phyloP scores from a whole-genome alignment of 179 eudicot species.

The Spinacia oleracea region DNA sequence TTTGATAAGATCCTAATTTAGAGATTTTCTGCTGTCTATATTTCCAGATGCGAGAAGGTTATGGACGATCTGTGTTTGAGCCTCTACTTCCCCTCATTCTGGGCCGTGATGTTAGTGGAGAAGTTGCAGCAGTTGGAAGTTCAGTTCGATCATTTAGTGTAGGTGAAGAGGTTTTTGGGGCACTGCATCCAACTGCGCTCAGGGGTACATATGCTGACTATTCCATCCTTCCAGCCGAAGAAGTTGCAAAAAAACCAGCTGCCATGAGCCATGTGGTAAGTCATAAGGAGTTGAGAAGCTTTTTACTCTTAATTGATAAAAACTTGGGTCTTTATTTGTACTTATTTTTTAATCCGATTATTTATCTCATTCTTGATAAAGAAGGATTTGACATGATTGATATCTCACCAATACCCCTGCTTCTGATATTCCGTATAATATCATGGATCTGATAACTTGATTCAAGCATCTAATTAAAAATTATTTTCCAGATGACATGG shows the following conservation, averaged over 20 bases:
- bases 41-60: slow-evolving; percentile 93
- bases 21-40: slow-evolving; percentile 16
- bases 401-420: neutral
- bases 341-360: too few species aligned
- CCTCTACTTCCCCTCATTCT: slow-evolving; percentile 80
- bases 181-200: slow-evolving; percentile 93
- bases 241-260: slow-evolving; percentile 66
- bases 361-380: neutral
- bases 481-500: slow-evolving; percentile 16
- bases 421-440: neutral
- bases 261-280: slow-evolving; percentile 81
- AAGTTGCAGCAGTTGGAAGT: slow-evolving; percentile 82
- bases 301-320: neutral
- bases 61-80: slow-evolving; percentile 85
- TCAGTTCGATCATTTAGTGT: slow-evolving; percentile 62
- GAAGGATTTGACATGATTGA: neutral
- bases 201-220: slow-evolving; percentile 97
- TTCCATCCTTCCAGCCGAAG: slow-evolving; percentile 82
- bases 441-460: neutral
- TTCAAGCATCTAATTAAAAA: slow-evolving; percentile 11
- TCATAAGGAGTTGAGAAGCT: slow-evolving; percentile 20
- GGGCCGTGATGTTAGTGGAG: slow-evolving; percentile 99
- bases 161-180: slow-evolving; percentile 96
- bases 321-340: neutral
- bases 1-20: slow-evolving; percentile 9